phyloP scores from a whole-genome alignment of 331 rosid species.

The Saraca asoca region DNA sequence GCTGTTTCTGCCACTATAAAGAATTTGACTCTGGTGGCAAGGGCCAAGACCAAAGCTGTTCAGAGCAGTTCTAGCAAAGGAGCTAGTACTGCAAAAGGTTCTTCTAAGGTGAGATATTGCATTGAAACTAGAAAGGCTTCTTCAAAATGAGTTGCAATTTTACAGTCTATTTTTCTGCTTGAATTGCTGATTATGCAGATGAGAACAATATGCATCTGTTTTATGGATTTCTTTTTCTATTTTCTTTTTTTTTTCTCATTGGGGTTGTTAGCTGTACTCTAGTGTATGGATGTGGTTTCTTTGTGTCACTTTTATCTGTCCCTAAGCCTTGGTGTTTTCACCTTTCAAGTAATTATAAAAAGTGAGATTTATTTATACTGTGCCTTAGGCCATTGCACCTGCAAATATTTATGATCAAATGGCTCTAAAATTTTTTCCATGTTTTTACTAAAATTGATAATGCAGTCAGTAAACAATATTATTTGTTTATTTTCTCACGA shows the following conservation, averaged over 20 bases:
- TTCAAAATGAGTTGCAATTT: conserved; percentile 21
- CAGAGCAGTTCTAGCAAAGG: conserved; percentile 79
- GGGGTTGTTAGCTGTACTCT: no score
- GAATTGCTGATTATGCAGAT: no score
- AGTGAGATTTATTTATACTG: not conserved
- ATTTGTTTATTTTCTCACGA: conserved; percentile 22
- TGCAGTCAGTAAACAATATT: conserved; percentile 1
- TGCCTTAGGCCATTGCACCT: not conserved
- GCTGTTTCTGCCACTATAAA: conserved; percentile 93
- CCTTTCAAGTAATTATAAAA: not conserved
- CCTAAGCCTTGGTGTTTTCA: not conserved
- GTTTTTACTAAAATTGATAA: not conserved
- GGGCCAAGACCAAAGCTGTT: conserved; percentile 62
- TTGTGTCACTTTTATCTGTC: no score
- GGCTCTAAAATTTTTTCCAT: not conserved
- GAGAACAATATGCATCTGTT: not conserved
- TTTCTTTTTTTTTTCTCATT: no score
- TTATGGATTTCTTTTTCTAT: not conserved
- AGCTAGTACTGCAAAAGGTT: conserved; percentile 57
- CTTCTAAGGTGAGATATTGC: conserved; percentile 75
- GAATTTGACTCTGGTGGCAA: conserved; percentile 69
- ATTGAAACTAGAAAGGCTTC: conserved; percentile 46
- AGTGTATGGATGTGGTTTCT: no score
- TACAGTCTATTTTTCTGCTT: not conserved
- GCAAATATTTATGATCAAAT: not conserved